phyloP scores from a whole-genome alignment of 129 eudicot species.

The Scalesia atractyloides region DNA sequence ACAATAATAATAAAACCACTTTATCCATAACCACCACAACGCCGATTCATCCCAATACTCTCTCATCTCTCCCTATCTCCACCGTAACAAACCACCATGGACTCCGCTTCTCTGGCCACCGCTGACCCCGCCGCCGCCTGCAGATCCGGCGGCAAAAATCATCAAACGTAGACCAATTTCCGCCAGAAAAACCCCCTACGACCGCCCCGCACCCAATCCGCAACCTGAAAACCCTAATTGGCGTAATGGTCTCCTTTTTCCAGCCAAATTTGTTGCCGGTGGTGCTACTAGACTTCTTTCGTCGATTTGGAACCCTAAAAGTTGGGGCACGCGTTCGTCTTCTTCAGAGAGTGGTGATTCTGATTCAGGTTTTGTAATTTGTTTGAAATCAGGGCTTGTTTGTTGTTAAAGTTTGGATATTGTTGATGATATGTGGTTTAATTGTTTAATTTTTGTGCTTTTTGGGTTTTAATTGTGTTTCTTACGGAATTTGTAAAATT shows the following conservation, averaged over 20 bases:
- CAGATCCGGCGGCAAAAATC: constrained; percentile 41
- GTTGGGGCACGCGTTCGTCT: constrained; percentile 34
- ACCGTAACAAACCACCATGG: constrained; percentile 7
- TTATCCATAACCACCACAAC: constrained; percentile 25
- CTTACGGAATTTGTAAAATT: too few relatives aligned
- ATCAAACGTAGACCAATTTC: constrained; percentile 23
- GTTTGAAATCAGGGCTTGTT: too few relatives aligned
- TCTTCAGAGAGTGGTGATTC: constrained; percentile 22
- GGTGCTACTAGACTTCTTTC: constrained; percentile 43
- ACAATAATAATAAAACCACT: neutral
- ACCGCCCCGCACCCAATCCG: constrained; percentile 28
- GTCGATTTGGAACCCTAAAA: constrained; percentile 39
- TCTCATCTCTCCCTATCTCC: neutral
- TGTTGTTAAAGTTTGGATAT: too few relatives aligned
- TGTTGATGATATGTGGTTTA: too few relatives aligned
- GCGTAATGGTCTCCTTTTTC: constrained; percentile 36
- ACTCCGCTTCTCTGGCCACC: constrained; percentile 25
- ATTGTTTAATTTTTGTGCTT: too few relatives aligned
- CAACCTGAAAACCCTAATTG: constrained; percentile 36
- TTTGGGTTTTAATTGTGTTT: too few relatives aligned
- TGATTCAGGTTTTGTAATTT: too few relatives aligned
- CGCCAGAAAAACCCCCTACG: constrained; percentile 35
- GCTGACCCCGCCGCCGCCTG: constrained; percentile 18
- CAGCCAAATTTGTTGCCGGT: constrained; percentile 38
- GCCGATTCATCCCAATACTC: neutral